Evolutionary conservation across 2,329 filamentous ascomycete genomes (phyloP), one percentile per base, ranked within the genome.

Genomic region (Fusarium acutatum): DNA sequence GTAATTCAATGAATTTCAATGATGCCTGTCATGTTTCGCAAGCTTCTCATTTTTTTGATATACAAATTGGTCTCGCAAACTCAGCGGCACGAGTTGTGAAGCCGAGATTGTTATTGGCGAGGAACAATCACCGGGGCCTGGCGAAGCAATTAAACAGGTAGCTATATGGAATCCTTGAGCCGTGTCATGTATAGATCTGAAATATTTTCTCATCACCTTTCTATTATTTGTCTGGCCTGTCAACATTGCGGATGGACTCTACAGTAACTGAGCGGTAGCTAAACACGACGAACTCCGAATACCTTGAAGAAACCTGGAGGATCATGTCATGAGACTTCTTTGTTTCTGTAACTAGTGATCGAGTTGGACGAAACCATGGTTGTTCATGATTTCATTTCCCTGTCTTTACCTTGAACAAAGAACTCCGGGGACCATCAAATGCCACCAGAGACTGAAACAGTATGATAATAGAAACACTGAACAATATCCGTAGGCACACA

Each of bases 361-460:
- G 58, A 72, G 49, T 44, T 18, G 26, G 24, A 64, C 15, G 24
- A 52, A 52, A 40, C 28, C 20, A 15, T 22, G 28, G 47, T 40
- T 53, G 40, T 50, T 53, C 43, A 37, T 34, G 53, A 49, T 41
- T 54, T 41, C 40, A 17, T 30, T 32, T 12, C 26, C 43, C 28
- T 47, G 22, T 56, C 38, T 37, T 30, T 40, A 44, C 22, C 15
- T 9, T 30, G 52, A 64, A 74, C 71, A 72, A 74, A 74, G 71
- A 69, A 57, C 35, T 43, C 41, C 7, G 37, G 28, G 59, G 40
- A 41, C 44, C 63, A 60, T 53, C 53, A 60, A 68, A 57, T 60
- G 30, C 40, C 49, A 37, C 26, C 30, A 32, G 35, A n/a, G n/a
- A 49, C 56, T 69, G 69, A 60, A 72, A 69, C 69, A 57, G 14